A percentile compares a stretch with the other conserved stretches of the same genome.
Evolutionary conservation across 306 rosid genomes (phyloP).

Genomic region (Medicago arabica): DNA sequence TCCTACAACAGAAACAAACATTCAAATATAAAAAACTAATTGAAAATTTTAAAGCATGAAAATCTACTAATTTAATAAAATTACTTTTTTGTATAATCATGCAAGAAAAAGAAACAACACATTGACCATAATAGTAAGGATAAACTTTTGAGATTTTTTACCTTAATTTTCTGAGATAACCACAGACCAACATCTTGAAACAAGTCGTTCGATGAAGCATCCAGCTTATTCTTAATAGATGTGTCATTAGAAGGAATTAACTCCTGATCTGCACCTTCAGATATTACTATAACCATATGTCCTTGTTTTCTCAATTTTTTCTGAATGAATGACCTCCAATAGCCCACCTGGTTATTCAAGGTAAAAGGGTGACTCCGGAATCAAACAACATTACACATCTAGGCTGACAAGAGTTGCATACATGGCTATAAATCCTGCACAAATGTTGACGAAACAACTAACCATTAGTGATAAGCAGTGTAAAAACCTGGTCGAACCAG

Average conservation of each 20-base stretch:
- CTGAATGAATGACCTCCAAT: slow-evolving; percentile 55
- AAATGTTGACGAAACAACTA: slow-evolving; percentile 1
- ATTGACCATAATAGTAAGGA: neutral
- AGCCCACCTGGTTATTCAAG: slow-evolving; percentile 74
- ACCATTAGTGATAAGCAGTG: neutral
- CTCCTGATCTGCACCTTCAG: slow-evolving; percentile 81
- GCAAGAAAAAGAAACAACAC: neutral
- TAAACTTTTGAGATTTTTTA: slow-evolving; percentile 26
- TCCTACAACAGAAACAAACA: slow-evolving; percentile 51
- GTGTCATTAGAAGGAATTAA: slow-evolving; percentile 49
- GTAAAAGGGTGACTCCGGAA: slow-evolving; percentile 81
- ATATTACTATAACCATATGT: slow-evolving; percentile 81
- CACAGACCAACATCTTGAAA: slow-evolving; percentile 73
- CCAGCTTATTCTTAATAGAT: slow-evolving; percentile 39
- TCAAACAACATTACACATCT: slow-evolving; percentile 81
- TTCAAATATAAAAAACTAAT: neutral
- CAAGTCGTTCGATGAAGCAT: slow-evolving; percentile 60
- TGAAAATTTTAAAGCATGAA: neutral
- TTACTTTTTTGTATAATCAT: neutral
- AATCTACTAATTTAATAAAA: neutral
- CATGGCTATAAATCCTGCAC: slow-evolving; percentile 74
- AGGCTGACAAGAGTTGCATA: slow-evolving; percentile 79
- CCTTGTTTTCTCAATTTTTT: slow-evolving; percentile 65
- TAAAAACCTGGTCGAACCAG: neutral
- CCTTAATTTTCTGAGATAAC: slow-evolving; percentile 71